Conservation (phyloP, 768 basidiomycete genomes). For the Suillus spraguei region DNA sequence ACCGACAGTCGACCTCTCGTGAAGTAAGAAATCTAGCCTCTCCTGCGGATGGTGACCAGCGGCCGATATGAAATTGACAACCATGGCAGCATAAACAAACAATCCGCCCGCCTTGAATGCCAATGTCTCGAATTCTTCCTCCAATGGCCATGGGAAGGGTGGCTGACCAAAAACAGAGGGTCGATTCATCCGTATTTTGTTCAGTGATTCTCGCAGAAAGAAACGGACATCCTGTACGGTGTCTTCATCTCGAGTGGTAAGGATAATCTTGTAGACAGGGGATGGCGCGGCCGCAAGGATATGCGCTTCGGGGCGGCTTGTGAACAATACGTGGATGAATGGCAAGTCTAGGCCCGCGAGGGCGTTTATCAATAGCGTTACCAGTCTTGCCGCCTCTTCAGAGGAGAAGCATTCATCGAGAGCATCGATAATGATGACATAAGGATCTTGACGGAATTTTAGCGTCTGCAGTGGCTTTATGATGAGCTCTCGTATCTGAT, state of each 20-base stretch:
- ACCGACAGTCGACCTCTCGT: background rate
- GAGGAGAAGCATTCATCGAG: slow-evolving; percentile 16
- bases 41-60: background rate
- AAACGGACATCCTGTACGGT: slow-evolving; percentile 18
- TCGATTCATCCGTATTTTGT: slow-evolving; percentile 12
- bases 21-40: background rate
- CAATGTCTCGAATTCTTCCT: slow-evolving; percentile 17
- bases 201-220: slow-evolving; percentile 18
- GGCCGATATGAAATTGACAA: slow-evolving; percentile 19
- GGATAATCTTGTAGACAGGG: background rate
- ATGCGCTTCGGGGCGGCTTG: background rate
- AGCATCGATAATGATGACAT: slow-evolving; percentile 10
- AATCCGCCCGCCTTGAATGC: slow-evolving; percentile 15
- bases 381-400: slow-evolving; percentile 13
- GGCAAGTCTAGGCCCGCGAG: slow-evolving; percentile 10
- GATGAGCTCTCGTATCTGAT: slow-evolving; percentile 20
- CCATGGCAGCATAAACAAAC: slow-evolving; percentile 22
- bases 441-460: slow-evolving; percentile 6
- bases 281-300: slow-evolving; percentile 9
- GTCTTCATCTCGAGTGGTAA: slow-evolving; percentile 14
- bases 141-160: slow-evolving; percentile 20
- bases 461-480: slow-evolving; percentile 16
- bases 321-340: background rate
- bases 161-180: slow-evolving; percentile 4
- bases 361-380: background rate